phyloP scores from a whole-genome alignment of 768 basidiomycete species.

The Boletus coccyginus region DNA sequence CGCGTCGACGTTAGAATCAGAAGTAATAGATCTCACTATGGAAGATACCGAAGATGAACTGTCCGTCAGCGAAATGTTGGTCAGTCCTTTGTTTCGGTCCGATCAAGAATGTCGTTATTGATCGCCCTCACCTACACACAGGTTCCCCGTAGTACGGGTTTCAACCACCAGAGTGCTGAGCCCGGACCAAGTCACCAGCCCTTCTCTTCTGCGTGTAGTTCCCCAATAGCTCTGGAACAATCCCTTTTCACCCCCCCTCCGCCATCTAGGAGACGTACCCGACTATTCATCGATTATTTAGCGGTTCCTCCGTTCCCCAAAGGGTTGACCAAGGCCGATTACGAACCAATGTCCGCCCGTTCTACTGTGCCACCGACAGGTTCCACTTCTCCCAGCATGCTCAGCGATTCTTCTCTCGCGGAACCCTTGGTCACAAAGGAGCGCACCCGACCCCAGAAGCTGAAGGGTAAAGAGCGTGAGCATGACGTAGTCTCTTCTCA shows the following conservation, averaged over 20 bases:
- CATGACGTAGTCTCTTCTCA: not conserved
- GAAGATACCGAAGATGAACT: slow-evolving; percentile 25
- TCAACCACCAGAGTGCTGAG: not conserved
- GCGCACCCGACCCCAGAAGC: not conserved
- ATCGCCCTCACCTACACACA: not conserved
- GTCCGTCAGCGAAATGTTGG: slow-evolving; percentile 5
- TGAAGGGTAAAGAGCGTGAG: slow-evolving; percentile 26
- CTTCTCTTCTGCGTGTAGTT: not conserved
- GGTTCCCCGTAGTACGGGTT: not conserved
- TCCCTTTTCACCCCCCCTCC: slow-evolving; percentile 33
- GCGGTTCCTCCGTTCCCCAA: slow-evolving; percentile 21
- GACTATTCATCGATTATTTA: slow-evolving; percentile 15
- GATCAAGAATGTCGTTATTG: slow-evolving; percentile 6
- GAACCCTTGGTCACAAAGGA: not conserved
- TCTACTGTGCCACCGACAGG: not conserved
- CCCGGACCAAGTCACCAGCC: slow-evolving; percentile 6
- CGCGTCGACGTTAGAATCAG: not conserved
- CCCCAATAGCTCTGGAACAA: slow-evolving; percentile 8
- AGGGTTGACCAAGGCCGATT: slow-evolving; percentile 20
- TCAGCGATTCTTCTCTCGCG: not conserved
- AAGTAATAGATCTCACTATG: slow-evolving; percentile 22
- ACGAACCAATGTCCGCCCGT: slow-evolving; percentile 7
- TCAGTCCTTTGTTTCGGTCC: slow-evolving; percentile 10
- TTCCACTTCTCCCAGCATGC: not conserved
- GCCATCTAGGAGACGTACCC: slow-evolving; percentile 7